Conservation (phyloP, 139 green algal genomes). For the Zygnema cylindricum region DNA sequence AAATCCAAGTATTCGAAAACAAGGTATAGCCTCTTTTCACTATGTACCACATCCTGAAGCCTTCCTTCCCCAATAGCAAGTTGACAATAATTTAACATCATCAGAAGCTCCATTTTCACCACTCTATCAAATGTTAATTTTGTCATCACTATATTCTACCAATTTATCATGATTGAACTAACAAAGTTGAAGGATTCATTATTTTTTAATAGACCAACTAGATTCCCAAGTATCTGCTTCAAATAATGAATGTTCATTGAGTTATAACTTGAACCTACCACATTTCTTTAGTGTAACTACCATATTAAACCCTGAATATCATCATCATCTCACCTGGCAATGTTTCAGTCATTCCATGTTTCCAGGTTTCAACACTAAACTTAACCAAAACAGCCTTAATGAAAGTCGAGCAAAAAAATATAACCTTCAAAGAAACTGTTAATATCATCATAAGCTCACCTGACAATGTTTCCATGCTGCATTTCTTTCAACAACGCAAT, state of each 20-base stretch:
- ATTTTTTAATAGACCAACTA: not conserved
- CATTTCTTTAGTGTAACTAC: not conserved
- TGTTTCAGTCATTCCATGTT: not conserved
- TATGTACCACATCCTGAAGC: conserved; percentile 86
- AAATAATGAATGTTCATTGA: not conserved
- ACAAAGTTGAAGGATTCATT: not conserved
- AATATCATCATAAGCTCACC: not conserved
- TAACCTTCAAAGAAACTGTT: not conserved
- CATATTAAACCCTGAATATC: not conserved
- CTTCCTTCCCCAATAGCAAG: conserved; percentile 13
- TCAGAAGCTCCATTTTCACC: no score
- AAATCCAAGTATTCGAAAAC: conserved; percentile 98
- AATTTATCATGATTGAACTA: no score
- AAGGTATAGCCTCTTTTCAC: conserved; percentile 83
- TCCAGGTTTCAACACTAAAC: not conserved
- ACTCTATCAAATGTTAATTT: no score
- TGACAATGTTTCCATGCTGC: conserved; percentile 72
- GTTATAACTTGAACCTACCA: not conserved
- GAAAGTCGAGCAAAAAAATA: not conserved
- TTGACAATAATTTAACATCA: no score
- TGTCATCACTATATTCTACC: no score
- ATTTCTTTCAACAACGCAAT: conserved; percentile 89
- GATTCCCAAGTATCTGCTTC: not conserved
- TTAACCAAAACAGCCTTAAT: not conserved
- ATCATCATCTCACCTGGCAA: no score